Percentiles rank a stretch among this genome's conserved stretches.
Conservation (phyloP, 2,329 filamentous ascomycete genomes). For the Elsinoe ampelina region DNA sequence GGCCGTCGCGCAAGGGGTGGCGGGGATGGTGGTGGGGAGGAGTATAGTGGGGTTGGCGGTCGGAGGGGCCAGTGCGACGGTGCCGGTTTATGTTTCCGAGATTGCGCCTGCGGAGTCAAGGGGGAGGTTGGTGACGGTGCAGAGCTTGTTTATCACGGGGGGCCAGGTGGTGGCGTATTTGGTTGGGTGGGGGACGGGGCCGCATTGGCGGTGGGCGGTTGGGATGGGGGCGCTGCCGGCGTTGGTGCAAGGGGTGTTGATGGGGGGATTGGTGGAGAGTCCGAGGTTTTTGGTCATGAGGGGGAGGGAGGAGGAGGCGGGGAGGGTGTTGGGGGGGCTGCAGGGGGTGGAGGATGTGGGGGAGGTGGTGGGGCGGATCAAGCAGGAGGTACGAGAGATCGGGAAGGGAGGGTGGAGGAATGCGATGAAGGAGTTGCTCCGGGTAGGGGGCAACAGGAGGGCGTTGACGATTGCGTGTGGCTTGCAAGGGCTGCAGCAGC, state of each 20-base stretch:
- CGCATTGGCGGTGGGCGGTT: slow-evolving; percentile 86
- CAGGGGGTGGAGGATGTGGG: slow-evolving; percentile 43
- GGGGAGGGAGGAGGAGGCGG: slow-evolving; percentile 53
- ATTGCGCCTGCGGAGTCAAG: slow-evolving; percentile 41
- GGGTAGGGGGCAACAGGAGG: slow-evolving; percentile 49
- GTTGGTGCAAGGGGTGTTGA: slow-evolving; percentile 55
- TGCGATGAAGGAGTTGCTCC: slow-evolving; percentile 30
- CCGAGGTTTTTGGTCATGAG: slow-evolving; percentile 76
- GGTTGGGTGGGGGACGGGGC: slow-evolving; percentile 58
- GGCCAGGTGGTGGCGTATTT: slow-evolving; percentile 87
- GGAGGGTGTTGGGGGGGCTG: slow-evolving; percentile 45
- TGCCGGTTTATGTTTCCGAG: slow-evolving; percentile 50
- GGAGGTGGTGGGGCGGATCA: slow-evolving; percentile 57
- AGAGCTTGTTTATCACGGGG: slow-evolving; percentile 72
- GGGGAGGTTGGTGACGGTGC: slow-evolving; percentile 72
- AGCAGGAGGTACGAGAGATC: slow-evolving; percentile 65
- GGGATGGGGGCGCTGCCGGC: slow-evolving; percentile 75
- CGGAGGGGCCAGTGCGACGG: slow-evolving; percentile 69
- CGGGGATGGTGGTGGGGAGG: slow-evolving; percentile 57
- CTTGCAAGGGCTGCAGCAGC: slow-evolving; percentile 77
- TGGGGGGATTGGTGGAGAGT: slow-evolving; percentile 74
- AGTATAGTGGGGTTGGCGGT: slow-evolving; percentile 63
- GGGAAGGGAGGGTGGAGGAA: slow-evolving; percentile 39
- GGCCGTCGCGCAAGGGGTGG: slow-evolving; percentile 47
- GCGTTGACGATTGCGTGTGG: slow-evolving; percentile 79